A percentile compares a stretch with the other conserved stretches of the same genome.
Conservation (phyloP, 2,329 filamentous ascomycete species). For the Colletotrichum sublineola region DNA sequence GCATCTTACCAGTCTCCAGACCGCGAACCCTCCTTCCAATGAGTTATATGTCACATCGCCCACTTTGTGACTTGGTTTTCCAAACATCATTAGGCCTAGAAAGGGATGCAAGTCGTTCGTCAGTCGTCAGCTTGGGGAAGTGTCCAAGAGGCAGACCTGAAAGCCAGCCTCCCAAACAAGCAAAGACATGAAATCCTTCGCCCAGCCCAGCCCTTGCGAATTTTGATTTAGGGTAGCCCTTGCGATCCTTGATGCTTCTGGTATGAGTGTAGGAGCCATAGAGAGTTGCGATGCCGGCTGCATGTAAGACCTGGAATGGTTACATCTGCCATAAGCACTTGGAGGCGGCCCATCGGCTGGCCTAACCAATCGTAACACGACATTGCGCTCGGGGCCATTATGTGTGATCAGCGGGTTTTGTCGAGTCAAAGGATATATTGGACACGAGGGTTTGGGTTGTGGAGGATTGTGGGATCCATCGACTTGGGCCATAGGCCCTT, state of each 20-base stretch:
- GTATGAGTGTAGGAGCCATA: not conserved
- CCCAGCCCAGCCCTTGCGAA: not conserved
- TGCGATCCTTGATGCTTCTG: not conserved
- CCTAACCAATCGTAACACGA: slow-evolving; percentile 22
- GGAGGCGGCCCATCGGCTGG: not conserved
- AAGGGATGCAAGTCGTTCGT: slow-evolving; percentile 2
- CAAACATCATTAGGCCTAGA: not conserved
- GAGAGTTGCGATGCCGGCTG: slow-evolving; percentile 22
- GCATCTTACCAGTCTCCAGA: not conserved
- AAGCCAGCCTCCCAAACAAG: not conserved
- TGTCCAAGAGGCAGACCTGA: not conserved
- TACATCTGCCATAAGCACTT: slow-evolving; percentile 42
- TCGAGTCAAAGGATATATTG: not conserved
- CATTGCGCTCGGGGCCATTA: not conserved
- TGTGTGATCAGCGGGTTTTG: not conserved
- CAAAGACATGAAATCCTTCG: not conserved
- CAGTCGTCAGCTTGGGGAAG: not conserved
- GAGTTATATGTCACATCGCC: slow-evolving; percentile 25
- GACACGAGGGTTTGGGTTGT: not conserved
- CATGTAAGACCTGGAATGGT: slow-evolving; percentile 35
- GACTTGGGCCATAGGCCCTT: not conserved
- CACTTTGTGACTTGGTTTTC: not conserved
- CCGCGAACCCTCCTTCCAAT: not conserved
- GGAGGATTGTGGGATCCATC: not conserved
- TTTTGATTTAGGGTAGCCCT: not conserved